phyloP scores from a whole-genome alignment of 83 land plant genomes.

The Picea abies region DNA sequence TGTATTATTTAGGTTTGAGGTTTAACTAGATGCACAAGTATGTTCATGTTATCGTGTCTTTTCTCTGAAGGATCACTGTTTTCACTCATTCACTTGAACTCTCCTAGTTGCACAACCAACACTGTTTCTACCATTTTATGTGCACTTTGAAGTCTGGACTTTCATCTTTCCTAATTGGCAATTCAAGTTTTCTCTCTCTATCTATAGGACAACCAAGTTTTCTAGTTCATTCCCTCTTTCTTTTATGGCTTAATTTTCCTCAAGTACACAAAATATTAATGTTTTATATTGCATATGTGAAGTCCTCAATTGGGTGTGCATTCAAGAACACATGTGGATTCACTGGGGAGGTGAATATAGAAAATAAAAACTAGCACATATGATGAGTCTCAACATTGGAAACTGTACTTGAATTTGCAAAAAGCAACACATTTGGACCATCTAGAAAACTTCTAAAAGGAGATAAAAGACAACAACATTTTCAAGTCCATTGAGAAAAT shows the following conservation, averaged over 20 bases:
- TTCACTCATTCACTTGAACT: background rate
- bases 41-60: background rate
- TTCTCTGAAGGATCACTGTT: background rate
- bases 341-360: conserved; percentile 1
- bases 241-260: background rate
- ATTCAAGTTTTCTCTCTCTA: background rate
- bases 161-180: too few relatives aligned
- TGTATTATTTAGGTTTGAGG: background rate
- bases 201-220: background rate
- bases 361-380: background rate
- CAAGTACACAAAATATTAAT: background rate
- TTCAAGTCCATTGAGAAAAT: background rate
- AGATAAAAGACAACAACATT: background rate
- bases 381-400: background rate
- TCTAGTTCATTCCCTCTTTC: background rate
- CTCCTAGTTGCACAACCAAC: background rate
- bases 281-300: background rate
- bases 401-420: background rate
- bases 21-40: background rate
- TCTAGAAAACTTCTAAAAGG: conserved; percentile 7
- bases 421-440: background rate
- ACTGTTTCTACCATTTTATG: background rate
- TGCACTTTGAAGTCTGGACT: background rate
- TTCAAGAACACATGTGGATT: background rate
- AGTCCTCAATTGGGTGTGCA: background rate